Conservation (phyloP, 495 filamentous ascomycete genomes). For the Astrocystis sublimbata region DNA sequence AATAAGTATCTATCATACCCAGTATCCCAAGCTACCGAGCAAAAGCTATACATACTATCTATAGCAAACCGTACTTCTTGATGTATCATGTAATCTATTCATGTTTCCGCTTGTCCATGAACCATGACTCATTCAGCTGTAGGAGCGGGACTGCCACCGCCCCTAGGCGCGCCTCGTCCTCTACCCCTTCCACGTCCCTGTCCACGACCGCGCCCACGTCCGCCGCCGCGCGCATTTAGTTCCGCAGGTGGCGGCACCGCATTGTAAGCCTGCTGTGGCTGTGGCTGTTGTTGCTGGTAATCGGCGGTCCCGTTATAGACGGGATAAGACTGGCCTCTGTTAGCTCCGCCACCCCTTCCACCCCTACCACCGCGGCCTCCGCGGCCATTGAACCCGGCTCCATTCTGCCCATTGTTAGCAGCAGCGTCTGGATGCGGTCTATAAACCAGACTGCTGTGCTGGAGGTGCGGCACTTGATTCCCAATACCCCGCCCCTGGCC, state of each 20-base stretch:
- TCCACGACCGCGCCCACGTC: constrained; percentile 56
- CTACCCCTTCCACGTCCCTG: constrained; percentile 36
- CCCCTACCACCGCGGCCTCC: constrained; percentile 34
- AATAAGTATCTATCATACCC: constrained; percentile 22
- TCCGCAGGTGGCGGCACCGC: constrained; percentile 77
- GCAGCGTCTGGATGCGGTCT: constrained; percentile 34
- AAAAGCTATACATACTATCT: not conserved
- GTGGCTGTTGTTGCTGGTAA: not conserved
- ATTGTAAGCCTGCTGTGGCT: constrained; percentile 63
- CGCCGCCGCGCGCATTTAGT: constrained; percentile 59
- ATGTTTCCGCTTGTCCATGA: too few relatives aligned
- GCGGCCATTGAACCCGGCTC: constrained; percentile 39
- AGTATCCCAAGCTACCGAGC: not conserved
- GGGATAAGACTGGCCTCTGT: constrained; percentile 32
- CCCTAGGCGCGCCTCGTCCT: constrained; percentile 38
- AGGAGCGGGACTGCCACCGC: constrained; percentile 18
- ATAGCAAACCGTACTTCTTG: not conserved
- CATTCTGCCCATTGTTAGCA: constrained; percentile 25
- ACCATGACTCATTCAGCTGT: constrained; percentile 1
- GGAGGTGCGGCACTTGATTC: constrained; percentile 44
- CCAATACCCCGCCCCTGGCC: constrained; percentile 39
- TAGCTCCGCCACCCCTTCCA: constrained; percentile 30
- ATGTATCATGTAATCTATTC: not conserved
- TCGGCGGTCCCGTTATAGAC: constrained; percentile 7
- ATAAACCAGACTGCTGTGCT: constrained; percentile 45